These are phyloP conservation scores for Aspergillus spinulosporus DNA, from an alignment of 2,329 filamentous ascomycete genomes.

Conservation along the genomic window DNA sequence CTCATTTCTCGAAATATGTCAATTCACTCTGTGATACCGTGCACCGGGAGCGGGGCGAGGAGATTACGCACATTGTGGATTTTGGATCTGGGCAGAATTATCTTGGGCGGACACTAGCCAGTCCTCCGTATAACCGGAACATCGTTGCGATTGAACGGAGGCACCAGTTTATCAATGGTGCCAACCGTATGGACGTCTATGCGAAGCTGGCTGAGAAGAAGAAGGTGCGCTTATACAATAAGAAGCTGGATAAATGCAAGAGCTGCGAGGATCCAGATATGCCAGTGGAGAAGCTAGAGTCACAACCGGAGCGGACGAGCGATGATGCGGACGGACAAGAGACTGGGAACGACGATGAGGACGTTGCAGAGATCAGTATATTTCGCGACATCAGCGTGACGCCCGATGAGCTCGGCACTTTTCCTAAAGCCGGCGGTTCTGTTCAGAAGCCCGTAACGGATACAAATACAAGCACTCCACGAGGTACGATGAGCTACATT, in stretches of 20 bases:
- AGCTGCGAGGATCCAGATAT: constrained; percentile 23
- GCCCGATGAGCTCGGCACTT: constrained; percentile 29
- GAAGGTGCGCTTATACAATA: constrained; percentile 70
- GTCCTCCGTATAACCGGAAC: constrained; percentile 78
- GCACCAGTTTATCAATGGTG: constrained; percentile 81
- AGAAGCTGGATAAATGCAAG: constrained; percentile 57
- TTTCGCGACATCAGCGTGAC: constrained; percentile 37
- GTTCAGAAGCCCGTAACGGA: constrained; percentile 17
- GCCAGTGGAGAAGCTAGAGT: constrained; percentile 7
- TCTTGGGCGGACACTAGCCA: constrained; percentile 81
- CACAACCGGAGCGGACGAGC: not conserved
- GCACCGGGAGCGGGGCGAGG: constrained; percentile 45
- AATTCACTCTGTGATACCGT: constrained; percentile 63
- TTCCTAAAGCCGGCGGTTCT: constrained; percentile 13
- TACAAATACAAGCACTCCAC: constrained; percentile 22
- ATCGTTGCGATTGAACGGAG: constrained; percentile 89
- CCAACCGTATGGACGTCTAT: constrained; percentile 78
- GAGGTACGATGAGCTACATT: constrained; percentile 45
- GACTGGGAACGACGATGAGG: constrained; percentile 23
- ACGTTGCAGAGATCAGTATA: constrained; percentile 32
- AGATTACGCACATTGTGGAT: constrained; percentile 84
- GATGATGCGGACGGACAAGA: constrained; percentile 13
- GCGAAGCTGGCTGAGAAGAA: constrained; percentile 75
- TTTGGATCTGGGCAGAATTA: constrained; percentile 98
- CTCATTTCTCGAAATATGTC: constrained; percentile 84